Evolutionary conservation across 768 basidiomycete genomes (phyloP), one percentile per base, ranked within the genome.

Genomic region (Phlebiopsis flavidoalba): DNA sequence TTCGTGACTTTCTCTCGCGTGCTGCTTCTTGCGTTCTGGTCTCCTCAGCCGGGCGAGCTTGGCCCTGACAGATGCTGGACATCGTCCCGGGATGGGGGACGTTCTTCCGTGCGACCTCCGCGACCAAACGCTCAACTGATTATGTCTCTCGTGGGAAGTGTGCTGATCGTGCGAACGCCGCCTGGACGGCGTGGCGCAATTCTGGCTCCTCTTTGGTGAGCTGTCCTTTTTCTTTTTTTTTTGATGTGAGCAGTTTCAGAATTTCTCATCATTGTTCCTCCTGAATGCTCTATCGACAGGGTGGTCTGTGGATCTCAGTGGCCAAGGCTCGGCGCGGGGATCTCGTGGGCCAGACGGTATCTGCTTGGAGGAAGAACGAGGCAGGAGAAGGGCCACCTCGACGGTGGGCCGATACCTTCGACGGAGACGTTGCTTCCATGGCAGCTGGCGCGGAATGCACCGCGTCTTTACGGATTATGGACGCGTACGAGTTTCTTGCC

Each of bases 71-170:
- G 78, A 79, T 72, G 75, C 77, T 59, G 82, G 82, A n/a, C 62
- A 71, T 79, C 72, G 69, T 52, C 72, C 53, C 80, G 92, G 43
- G 93, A 95, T 69, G 71, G 75, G 71, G 75, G 45, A 91, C 91
- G 26, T 95, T 85, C 77, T 95, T 95, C 77, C 74, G 79, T 46
- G 66, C n/a, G n/a, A n/a, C 73, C 24, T 67, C 71, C 24, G n/a
- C n/a, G 78, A 88, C 63, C 91, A 91, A 17, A 78, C 85, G 11
- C 75, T 95, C 58, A n/a, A 90, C 89, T 14, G 68, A 69, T 51
- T 95, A 95, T 67, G 86, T n/a, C n/a, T n/a, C 92, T 26, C 80
- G 84, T n/a, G 91, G 89, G 21, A n/a, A n/a, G n/a, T n/a, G 80
- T 95, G 31, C 76, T 95, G 48, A 79, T 87, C n/a, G n/a, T 53